phyloP scores from a whole-genome alignment of 768 basidiomycete genomes.

The Tulasnella sp. region DNA sequence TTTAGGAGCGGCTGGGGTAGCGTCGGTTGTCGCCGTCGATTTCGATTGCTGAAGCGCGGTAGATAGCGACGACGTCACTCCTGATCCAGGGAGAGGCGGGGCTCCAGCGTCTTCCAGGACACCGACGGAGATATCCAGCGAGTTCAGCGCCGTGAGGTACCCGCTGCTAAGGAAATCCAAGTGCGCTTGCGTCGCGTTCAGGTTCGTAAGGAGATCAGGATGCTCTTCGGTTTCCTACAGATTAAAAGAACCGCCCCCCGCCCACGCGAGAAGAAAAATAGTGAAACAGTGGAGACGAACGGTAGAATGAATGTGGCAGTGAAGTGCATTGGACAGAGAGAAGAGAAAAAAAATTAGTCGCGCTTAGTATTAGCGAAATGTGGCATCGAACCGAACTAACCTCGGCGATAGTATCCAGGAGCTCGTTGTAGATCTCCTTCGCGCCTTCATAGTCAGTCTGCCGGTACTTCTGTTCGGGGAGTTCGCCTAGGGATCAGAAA shows the following conservation, averaged over 20 bases:
- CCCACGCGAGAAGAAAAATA: background rate
- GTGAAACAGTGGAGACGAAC: slow-evolving; percentile 14
- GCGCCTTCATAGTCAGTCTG: slow-evolving; percentile 73
- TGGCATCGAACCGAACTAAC: slow-evolving; percentile 52
- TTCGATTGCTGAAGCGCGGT: slow-evolving; percentile 35
- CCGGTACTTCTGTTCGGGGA: slow-evolving; percentile 65
- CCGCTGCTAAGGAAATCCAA: slow-evolving; percentile 80
- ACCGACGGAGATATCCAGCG: slow-evolving; percentile 56
- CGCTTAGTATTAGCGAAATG: background rate
- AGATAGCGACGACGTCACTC: slow-evolving; percentile 38
- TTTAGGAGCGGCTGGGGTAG: slow-evolving; percentile 46
- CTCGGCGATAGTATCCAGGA: slow-evolving; percentile 75
- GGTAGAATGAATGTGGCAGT: background rate
- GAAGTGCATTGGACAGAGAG: background rate
- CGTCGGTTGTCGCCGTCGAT: slow-evolving; percentile 40
- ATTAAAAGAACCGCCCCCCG: background rate
- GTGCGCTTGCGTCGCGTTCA: slow-evolving; percentile 78
- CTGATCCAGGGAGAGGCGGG: slow-evolving; percentile 55
- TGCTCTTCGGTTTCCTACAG: slow-evolving; percentile 81
- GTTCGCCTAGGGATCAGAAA: slow-evolving; percentile 34
- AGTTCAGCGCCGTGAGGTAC: slow-evolving; percentile 65
- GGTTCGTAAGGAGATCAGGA: slow-evolving; percentile 83
- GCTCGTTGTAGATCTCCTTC: slow-evolving; percentile 75
- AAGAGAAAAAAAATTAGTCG: background rate
- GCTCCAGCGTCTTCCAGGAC: slow-evolving; percentile 57